These are phyloP conservation scores for Singerocomus rubriflavus DNA, from an alignment of 1,284 basidiomycete species.

Conservation along the genomic window DNA sequence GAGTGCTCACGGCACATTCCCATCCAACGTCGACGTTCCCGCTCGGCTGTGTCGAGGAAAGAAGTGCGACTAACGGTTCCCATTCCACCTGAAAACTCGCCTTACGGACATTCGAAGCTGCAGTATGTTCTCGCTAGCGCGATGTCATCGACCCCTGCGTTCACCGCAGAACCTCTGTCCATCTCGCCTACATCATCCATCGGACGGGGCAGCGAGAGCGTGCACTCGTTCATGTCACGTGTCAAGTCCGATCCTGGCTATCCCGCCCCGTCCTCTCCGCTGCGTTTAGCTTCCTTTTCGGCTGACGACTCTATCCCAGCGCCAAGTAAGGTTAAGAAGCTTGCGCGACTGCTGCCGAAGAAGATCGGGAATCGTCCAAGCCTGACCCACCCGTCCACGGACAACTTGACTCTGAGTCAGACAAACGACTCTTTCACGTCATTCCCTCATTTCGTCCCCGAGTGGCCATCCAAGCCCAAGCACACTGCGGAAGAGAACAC, in stretches of 20 bases:
- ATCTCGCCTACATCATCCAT: slow-evolving; percentile 30
- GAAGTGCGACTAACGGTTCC: slow-evolving; percentile 29
- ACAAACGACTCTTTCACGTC: slow-evolving; percentile 29
- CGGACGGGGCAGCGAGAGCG: slow-evolving; percentile 28
- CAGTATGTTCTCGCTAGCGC: slow-evolving; percentile 26
- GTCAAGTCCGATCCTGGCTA: slow-evolving; percentile 22
- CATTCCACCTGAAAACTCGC: slow-evolving; percentile 28
- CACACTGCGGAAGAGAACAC: slow-evolving; percentile 33
- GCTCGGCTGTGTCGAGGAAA: slow-evolving; percentile 32
- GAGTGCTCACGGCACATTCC: slow-evolving; percentile 15
- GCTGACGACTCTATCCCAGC: slow-evolving; percentile 19
- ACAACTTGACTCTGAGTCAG: slow-evolving; percentile 25
- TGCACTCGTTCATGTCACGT: slow-evolving; percentile 24
- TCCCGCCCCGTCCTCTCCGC: slow-evolving; percentile 29
- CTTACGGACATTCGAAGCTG: slow-evolving; percentile 31
- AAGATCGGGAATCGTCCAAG: slow-evolving; percentile 32
- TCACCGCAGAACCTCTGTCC: slow-evolving; percentile 30
- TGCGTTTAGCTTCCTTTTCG: slow-evolving; percentile 28
- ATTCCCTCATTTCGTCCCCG: slow-evolving; percentile 25
- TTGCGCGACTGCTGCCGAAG: slow-evolving; percentile 32
- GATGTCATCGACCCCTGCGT: slow-evolving; percentile 28
- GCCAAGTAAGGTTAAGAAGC: slow-evolving; percentile 27
- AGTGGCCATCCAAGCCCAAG: slow-evolving; percentile 28
- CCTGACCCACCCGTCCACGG: slow-evolving; percentile 27
- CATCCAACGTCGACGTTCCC: slow-evolving; percentile 33